These are phyloP conservation scores for Ophiocordyceps australis DNA, from an alignment of 2,329 filamentous ascomycete genomes.

Conservation along the genomic window DNA sequence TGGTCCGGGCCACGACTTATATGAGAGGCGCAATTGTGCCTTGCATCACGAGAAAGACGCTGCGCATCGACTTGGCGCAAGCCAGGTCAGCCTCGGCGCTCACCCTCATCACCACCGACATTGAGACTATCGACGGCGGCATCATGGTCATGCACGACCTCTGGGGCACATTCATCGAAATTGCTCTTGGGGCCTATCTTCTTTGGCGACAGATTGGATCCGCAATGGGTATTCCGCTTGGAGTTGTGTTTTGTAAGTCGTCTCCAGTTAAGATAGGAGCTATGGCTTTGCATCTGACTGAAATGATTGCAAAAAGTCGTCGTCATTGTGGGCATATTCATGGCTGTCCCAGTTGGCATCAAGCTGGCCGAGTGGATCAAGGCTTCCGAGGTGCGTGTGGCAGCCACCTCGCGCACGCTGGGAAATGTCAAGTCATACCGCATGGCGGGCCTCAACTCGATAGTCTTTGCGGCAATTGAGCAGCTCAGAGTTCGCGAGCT, in stretches of 20 bases:
- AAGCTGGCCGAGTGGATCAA: too few relatives aligned
- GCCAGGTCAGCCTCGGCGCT: slow-evolving; percentile 20
- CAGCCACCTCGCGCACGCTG: too few relatives aligned
- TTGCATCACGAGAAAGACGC: slow-evolving; percentile 10
- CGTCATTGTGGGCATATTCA: slow-evolving; percentile 10
- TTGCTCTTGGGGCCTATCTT: neutral
- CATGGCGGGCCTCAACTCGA: too few relatives aligned
- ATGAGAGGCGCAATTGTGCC: slow-evolving; percentile 13
- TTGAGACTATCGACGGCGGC: slow-evolving; percentile 28
- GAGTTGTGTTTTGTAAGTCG: slow-evolving; percentile 3
- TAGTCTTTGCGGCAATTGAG: too few relatives aligned
- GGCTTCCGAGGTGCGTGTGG: too few relatives aligned
- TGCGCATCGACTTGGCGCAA: slow-evolving; percentile 10
- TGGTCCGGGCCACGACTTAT: slow-evolving; percentile 13
- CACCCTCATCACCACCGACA: slow-evolving; percentile 25
- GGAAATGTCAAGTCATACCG: too few relatives aligned
- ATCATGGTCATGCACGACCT: slow-evolving; percentile 13
- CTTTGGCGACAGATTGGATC: slow-evolving; percentile 1
- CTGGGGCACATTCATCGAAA: neutral
- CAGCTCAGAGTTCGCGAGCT: too few relatives aligned
- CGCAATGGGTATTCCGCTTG: neutral
- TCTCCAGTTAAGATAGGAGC: slow-evolving; percentile 7
- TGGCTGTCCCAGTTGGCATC: too few relatives aligned
- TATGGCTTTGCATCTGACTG: slow-evolving; percentile 20
- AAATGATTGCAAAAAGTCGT: slow-evolving; percentile 14